Percentiles rank a stretch among this genome's conserved stretches.
These are phyloP conservation scores for Talaromyces atroroseus DNA, from an alignment of 2,329 filamentous ascomycete species.

Conservation along the genomic window DNA sequence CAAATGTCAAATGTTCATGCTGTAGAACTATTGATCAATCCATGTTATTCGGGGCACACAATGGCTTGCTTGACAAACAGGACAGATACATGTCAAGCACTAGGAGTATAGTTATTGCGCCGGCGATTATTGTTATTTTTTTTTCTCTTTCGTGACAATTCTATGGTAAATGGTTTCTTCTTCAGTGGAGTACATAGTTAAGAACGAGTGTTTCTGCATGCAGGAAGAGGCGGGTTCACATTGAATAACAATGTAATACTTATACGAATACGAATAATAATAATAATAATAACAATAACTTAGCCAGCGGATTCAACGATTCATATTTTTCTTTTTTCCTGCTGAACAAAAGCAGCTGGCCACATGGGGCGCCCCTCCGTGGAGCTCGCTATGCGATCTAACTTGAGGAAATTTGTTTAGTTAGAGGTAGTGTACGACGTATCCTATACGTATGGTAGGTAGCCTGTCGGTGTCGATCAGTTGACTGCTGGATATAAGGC, in stretches of 20 bases:
- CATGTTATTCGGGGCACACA: neutral
- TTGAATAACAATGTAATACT: neutral
- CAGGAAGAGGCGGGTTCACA: neutral
- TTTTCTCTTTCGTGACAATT: too few relatives aligned
- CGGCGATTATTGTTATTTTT: too few relatives aligned
- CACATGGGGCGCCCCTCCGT: conserved; percentile 8
- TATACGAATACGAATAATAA: too few relatives aligned
- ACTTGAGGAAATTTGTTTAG: too few relatives aligned
- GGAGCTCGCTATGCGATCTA: neutral
- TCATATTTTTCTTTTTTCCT: too few relatives aligned
- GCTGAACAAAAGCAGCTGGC: neutral
- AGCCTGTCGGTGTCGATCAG: neutral
- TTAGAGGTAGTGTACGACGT: too few relatives aligned
- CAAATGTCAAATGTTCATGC: too few relatives aligned
- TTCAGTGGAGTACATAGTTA: too few relatives aligned
- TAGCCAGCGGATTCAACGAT: too few relatives aligned
- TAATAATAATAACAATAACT: too few relatives aligned
- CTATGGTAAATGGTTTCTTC: too few relatives aligned
- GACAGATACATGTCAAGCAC: too few relatives aligned
- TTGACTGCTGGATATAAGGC: neutral
- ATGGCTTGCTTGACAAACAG: neutral
- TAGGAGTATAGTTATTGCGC: neutral
- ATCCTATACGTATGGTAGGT: neutral
- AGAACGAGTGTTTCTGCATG: neutral
- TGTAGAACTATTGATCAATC: neutral